Evolutionary conservation across 495 filamentous ascomycete genomes (phyloP), one percentile per base, ranked within the genome.

Genomic region (Aspergillus wentii): DNA sequence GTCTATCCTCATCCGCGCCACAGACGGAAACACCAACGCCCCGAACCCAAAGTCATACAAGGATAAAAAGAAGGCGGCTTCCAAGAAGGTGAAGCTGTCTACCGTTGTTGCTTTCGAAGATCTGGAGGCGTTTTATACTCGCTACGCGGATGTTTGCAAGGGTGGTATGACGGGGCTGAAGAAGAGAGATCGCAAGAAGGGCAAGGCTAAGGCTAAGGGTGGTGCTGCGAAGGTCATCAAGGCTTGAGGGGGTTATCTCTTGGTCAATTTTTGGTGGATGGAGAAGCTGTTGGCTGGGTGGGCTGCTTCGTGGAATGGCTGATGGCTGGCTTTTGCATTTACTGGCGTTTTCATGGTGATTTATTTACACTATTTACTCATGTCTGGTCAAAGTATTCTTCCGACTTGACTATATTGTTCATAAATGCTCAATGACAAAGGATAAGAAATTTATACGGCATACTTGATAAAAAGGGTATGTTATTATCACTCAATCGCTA

Each of bases 101-200:
- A 97, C 94, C 0, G 52, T 95, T 3, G 88, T 97, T 9, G 68
- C 80, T 31, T 75, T 84, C 8, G 78, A 79, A 28, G 78, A 82
- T 2, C 61, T 96, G 3, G 88, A 94, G 26, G 64, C 57, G 0
- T 98, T 98, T 49, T 98, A 85, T 61, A 68, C 68, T 11, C 74
- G 77, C 27, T 98, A 97, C 62, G 89, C 88, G n/a, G 94, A 97
- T 49, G 72, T 87, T 5, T 94, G 88, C 59, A 96, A 92, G 67
- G 62, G 71, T 0, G 88, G 89, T 13, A 97, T 96, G 90, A 69
- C 76, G 18, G 78, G 73, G 14, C 51, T 98, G 69, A 97, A 95
- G 84, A 95, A 94, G 68, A 68, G 91, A 38, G 89, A 96, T 71
- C 73, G 88, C 49, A 95, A 90, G 72, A 86, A 85, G 65, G 72